Evolutionary conservation across 768 basidiomycete genomes (phyloP).

Genomic region (Leccinellum rugosiceps): DNA sequence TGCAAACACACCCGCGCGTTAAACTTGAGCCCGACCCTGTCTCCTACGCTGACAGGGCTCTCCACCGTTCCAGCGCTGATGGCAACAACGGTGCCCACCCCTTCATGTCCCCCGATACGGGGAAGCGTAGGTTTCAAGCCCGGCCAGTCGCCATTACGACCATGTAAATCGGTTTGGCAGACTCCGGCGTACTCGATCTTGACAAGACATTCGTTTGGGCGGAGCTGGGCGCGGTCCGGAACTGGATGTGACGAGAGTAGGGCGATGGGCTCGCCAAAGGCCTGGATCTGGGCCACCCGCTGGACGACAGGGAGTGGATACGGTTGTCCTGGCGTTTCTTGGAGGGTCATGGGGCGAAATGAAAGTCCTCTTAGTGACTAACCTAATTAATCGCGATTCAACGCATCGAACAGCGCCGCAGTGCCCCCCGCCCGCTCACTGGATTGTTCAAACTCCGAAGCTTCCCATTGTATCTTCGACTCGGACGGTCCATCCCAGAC

Average conservation of each 20-base stretch:
- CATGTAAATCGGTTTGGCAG: constrained; percentile 43
- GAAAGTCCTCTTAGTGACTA: too few species aligned
- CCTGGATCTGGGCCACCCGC: constrained; percentile 23
- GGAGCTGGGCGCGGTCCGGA: constrained; percentile 13
- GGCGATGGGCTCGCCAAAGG: constrained; percentile 11
- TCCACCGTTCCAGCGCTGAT: constrained; percentile 35
- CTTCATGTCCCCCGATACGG: constrained; percentile 44
- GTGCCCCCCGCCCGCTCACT: too few species aligned
- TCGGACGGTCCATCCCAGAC: too few species aligned
- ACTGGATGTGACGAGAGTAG: constrained; percentile 17
- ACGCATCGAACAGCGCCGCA: too few species aligned
- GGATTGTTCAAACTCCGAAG: too few species aligned
- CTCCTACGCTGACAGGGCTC: constrained; percentile 35
- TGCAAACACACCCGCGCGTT: constrained; percentile 37
- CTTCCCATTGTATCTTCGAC: too few species aligned
- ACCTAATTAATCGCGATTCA: too few species aligned
- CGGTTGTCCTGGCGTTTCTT: background rate
- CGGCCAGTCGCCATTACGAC: constrained; percentile 37
- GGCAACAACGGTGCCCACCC: constrained; percentile 44
- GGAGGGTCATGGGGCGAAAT: background rate
- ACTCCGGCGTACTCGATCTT: constrained; percentile 42
- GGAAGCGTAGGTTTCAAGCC: constrained; percentile 25
- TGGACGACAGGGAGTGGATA: constrained; percentile 19
- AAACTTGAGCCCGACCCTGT: constrained; percentile 45
- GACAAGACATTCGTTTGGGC: constrained; percentile 34